phyloP scores from a whole-genome alignment of 1,284 basidiomycete species.

The Albatrellus sp. region DNA sequence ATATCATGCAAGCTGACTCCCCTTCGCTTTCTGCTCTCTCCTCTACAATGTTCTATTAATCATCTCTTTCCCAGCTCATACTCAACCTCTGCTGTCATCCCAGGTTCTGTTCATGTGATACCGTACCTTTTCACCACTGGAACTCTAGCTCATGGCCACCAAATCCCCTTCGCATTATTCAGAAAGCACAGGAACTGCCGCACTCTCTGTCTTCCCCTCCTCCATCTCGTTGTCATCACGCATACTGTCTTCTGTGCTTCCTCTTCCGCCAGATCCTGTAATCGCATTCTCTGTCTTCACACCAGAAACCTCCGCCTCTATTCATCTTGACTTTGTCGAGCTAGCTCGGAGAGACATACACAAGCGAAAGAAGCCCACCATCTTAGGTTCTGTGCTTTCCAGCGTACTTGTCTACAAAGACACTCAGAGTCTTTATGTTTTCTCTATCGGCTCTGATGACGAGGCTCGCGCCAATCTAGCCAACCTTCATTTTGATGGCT shows the following conservation, averaged over 20 bases:
- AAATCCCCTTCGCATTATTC: conserved; percentile 15
- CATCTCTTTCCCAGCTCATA: too few species aligned
- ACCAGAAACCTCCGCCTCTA: conserved; percentile 12
- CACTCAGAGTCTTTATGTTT: conserved; percentile 37
- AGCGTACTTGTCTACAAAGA: conserved; percentile 32
- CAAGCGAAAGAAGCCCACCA: conserved; percentile 21
- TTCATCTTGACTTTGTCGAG: conserved; percentile 36
- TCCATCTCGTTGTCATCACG: conserved; percentile 19
- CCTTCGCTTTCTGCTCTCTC: too few species aligned
- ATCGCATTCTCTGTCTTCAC: conserved; percentile 34
- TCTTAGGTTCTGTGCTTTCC: conserved; percentile 38
- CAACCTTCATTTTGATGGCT: conserved; percentile 27
- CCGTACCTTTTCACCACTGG: not conserved
- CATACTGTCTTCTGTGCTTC: conserved; percentile 26
- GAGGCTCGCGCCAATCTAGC: conserved; percentile 20
- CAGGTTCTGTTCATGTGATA: conserved; percentile 6
- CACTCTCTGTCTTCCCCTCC: conserved; percentile 20
- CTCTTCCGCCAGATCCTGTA: conserved; percentile 21
- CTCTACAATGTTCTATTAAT: too few species aligned
- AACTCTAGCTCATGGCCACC: conserved; percentile 14
- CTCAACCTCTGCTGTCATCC: too few species aligned
- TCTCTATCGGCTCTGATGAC: conserved; percentile 32
- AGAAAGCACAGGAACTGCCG: conserved; percentile 21
- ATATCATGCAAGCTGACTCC: too few species aligned
- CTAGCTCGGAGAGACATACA: conserved; percentile 37